Evolutionary conservation across 176 grass and related monocot species (phyloP).

Genomic region (Musa acuminata): DNA sequence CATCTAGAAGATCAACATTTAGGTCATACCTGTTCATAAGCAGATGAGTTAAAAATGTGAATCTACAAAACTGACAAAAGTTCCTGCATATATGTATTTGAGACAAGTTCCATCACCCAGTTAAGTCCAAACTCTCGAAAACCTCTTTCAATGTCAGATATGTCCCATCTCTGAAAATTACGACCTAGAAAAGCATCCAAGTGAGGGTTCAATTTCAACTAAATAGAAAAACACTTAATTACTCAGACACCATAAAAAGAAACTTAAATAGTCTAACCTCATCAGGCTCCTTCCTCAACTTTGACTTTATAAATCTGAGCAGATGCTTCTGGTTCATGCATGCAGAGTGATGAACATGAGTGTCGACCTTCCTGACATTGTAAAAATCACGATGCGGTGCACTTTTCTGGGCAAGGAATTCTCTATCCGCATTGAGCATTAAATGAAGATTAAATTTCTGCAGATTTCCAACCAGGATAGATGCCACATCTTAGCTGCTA

Average conservation of each 20-base stretch:
- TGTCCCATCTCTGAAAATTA: constrained; percentile 95
- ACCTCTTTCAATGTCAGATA: constrained; percentile 95
- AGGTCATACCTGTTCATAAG: constrained; percentile 65
- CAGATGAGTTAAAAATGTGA: neutral
- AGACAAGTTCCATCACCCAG: constrained; percentile 47
- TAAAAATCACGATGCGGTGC: constrained; percentile 94
- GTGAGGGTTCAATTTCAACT: neutral
- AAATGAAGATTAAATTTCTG: constrained; percentile 99
- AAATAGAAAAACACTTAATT: neutral
- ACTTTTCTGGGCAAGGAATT: constrained; percentile 93
- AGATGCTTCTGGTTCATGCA: constrained; percentile 99
- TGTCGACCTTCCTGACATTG: constrained; percentile 96
- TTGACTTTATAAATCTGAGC: constrained; percentile 93
- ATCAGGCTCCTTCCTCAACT: constrained; percentile 86
- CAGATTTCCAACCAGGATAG: neutral
- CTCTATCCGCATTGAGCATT: constrained; percentile 94
- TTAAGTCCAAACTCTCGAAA: constrained; percentile 90
- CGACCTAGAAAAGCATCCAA: constrained; percentile 49
- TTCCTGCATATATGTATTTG: no score
- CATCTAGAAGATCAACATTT: constrained; percentile 94
- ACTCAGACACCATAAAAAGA: neutral
- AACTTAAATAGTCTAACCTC: constrained; percentile 37
- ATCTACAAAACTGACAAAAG: constrained; percentile 12
- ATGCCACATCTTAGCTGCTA: constrained; percentile 18
- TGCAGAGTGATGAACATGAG: constrained; percentile 98